A percentile compares a stretch with the other conserved stretches of the same genome.
phyloP scores from a whole-genome alignment of 352 stramenopile species.

The Phytophthora pisi region DNA sequence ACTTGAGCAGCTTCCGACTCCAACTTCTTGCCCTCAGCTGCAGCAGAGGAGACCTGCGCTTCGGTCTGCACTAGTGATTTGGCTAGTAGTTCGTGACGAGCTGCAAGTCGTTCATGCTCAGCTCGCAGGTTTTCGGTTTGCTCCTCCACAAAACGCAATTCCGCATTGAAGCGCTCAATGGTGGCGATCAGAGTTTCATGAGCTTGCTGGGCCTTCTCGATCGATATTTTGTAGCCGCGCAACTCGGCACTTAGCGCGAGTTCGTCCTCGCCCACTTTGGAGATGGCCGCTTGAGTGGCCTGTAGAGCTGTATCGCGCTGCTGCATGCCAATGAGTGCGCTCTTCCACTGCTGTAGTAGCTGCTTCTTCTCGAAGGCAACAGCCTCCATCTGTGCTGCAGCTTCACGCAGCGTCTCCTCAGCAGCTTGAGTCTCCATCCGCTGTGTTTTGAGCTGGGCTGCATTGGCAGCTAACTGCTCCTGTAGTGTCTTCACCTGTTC shows the following conservation, averaged over 20 bases:
- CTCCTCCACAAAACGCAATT: conserved; percentile 78
- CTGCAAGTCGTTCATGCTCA: conserved; percentile 78
- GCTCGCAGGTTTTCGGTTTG: conserved; percentile 57
- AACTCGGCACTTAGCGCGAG: conserved; percentile 86
- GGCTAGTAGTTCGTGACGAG: conserved; percentile 87
- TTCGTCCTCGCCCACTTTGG: conserved; percentile 81
- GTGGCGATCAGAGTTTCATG: conserved; percentile 88
- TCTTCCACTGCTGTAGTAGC: conserved; percentile 95
- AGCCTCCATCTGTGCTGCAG: conserved; percentile 89
- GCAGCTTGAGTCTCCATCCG: conserved; percentile 86
- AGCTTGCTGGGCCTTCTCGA: conserved; percentile 77
- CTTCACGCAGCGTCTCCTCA: conserved; percentile 89
- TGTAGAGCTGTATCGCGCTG: conserved; percentile 92
- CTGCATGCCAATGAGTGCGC: conserved; percentile 90
- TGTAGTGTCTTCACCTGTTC: conserved; percentile 90
- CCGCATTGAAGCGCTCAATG: conserved; percentile 85
- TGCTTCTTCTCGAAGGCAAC: conserved; percentile 96
- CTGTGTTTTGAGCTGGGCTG: conserved; percentile 86
- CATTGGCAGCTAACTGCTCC: conserved; percentile 83
- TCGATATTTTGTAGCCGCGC: conserved; percentile 86
- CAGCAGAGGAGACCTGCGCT: conserved; percentile 72
- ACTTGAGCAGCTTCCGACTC: conserved; percentile 73
- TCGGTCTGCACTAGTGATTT: conserved; percentile 91
- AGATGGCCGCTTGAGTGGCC: conserved; percentile 88
- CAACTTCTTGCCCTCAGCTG: conserved; percentile 67